Conservation (phyloP, 495 filamentous ascomycete species). For the Podospora tetraspora region DNA sequence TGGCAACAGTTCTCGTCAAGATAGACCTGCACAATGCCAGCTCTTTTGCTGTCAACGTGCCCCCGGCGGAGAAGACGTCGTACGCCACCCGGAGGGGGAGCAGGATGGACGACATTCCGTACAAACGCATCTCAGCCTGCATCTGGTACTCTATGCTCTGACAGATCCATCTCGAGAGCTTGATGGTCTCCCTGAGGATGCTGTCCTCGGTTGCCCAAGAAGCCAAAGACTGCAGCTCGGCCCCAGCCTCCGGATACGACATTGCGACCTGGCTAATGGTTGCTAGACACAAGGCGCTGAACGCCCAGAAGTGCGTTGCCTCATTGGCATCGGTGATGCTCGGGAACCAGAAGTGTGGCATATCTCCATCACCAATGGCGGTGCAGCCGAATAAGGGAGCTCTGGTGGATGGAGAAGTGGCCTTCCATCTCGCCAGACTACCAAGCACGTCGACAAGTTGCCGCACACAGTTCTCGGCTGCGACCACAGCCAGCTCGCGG, state of each 20-base stretch:
- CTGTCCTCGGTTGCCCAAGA: not conserved
- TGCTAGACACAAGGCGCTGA: slow-evolving; percentile 29
- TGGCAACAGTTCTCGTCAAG: not conserved
- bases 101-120: slow-evolving; percentile 34
- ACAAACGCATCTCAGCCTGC: slow-evolving; percentile 40
- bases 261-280: slow-evolving; percentile 24
- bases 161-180: slow-evolving; percentile 28
- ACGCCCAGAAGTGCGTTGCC: slow-evolving; percentile 36
- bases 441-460: slow-evolving; percentile 7
- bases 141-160: slow-evolving; percentile 37
- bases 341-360: slow-evolving; percentile 27
- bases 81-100: slow-evolving; percentile 27
- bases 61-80: slow-evolving; percentile 13
- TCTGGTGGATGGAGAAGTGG: not conserved
- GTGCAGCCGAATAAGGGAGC: not conserved
- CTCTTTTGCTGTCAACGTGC: slow-evolving; percentile 8
- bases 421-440: slow-evolving; percentile 21
- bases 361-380: not conserved
- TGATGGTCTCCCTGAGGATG: slow-evolving; percentile 6
- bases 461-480: not conserved
- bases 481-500: not conserved
- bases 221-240: not conserved
- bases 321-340: slow-evolving; percentile 36
- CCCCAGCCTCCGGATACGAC: slow-evolving; percentile 6
- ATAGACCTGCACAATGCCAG: slow-evolving; percentile 18